Percentiles rank a stretch among this genome's conserved stretches.
phyloP scores from a whole-genome alignment of 192 early-diverging fungal species.

The Chytriomyces sp. region DNA sequence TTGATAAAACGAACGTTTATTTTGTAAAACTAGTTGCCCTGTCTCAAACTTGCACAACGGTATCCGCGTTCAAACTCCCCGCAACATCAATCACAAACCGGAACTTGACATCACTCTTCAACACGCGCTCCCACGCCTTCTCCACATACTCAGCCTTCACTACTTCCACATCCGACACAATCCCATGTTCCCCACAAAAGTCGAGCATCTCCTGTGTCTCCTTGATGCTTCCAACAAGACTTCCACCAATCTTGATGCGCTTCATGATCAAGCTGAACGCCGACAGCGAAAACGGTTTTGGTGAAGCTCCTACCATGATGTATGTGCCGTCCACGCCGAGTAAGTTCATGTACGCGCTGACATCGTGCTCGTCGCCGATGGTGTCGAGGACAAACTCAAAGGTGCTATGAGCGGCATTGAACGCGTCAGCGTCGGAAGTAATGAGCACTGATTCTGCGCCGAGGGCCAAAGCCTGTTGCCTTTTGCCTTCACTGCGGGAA shows the following conservation, averaged over 20 bases:
- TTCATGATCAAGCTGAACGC: constrained; percentile 30
- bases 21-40: no score
- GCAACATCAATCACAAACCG: constrained; percentile 31
- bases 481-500: constrained; percentile 30
- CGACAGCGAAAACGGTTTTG: constrained; percentile 26
- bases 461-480: constrained; percentile 14
- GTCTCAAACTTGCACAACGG: neutral
- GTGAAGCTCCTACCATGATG: constrained; percentile 40
- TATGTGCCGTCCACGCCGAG: constrained; percentile 38
- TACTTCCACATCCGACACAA: constrained; percentile 29
- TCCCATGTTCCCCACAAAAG: constrained; percentile 28
- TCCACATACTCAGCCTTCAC: constrained; percentile 20
- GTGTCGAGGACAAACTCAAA: constrained; percentile 37
- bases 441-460: constrained; percentile 30
- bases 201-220: constrained; percentile 39
- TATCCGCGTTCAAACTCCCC: constrained; percentile 6
- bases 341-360: constrained; percentile 21
- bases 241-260: constrained; percentile 32
- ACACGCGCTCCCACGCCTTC: constrained; percentile 35
- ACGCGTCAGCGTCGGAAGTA: constrained; percentile 25
- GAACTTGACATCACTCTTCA: constrained; percentile 36
- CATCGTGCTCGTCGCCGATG: constrained; percentile 23
- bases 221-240: constrained; percentile 29
- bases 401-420: constrained; percentile 17
- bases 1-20: no score